These are phyloP conservation scores for Raphanus raphanistrum DNA, from an alignment of 345 rosid species.

Conservation along the genomic window DNA sequence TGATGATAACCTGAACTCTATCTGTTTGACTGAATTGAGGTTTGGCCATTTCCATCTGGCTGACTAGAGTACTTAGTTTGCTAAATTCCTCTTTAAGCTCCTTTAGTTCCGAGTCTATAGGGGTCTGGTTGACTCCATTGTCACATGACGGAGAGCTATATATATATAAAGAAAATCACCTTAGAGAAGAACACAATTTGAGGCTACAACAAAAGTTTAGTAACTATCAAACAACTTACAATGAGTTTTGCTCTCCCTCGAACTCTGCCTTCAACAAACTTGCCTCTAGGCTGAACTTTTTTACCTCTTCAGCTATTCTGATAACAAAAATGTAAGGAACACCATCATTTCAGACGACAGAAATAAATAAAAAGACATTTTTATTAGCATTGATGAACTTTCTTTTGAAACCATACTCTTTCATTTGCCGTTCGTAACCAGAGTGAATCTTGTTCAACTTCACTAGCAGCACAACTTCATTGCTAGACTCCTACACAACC, in stretches of 20 bases:
- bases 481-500: conserved; percentile 31
- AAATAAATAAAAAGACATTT: neutral
- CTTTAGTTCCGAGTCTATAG: conserved; percentile 60
- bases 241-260: conserved; percentile 34
- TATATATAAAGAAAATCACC: conserved; percentile 3
- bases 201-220: neutral
- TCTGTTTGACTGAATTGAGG: conserved; percentile 46
- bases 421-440: conserved; percentile 73
- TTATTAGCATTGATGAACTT: neutral
- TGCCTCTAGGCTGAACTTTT: conserved; percentile 61
- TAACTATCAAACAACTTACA: conserved; percentile 25
- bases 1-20: conserved; percentile 42
- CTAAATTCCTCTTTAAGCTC: conserved; percentile 70
- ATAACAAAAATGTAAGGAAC: conserved; percentile 11
- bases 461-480: conserved; percentile 17
- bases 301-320: conserved; percentile 71
- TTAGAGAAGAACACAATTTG: conserved; percentile 5
- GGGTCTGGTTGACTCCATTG: conserved; percentile 48
- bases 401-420: conserved; percentile 56
- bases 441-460: conserved; percentile 51
- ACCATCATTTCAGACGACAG: neutral
- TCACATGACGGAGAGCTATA: conserved; percentile 51
- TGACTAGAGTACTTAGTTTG: conserved; percentile 54
- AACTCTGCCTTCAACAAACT: conserved; percentile 55
- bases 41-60: conserved; percentile 63